Conservation (phyloP, 1,284 basidiomycete genomes). For the Pseudozyma thailandica region DNA sequence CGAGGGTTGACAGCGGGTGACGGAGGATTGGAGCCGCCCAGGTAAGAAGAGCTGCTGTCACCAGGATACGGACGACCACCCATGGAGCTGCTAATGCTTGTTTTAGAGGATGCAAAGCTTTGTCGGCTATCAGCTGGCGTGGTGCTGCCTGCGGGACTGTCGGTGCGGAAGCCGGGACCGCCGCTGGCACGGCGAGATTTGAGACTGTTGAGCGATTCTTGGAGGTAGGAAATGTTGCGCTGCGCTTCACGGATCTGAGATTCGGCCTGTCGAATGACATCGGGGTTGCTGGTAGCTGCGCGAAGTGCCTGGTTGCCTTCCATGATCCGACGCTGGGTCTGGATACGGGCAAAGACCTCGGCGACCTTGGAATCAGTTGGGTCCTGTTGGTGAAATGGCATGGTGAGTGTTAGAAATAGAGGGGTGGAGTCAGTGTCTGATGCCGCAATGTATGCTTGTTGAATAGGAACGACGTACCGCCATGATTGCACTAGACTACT, state of each 20-base stretch:
- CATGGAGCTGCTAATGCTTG: constrained; percentile 21
- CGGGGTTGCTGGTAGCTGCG: constrained; percentile 84
- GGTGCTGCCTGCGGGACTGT: constrained; percentile 39
- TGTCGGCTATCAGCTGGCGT: constrained; percentile 31
- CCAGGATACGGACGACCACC: constrained; percentile 39
- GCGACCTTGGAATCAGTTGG: constrained; percentile 83
- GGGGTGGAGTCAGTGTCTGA: background rate
- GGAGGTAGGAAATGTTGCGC: constrained; percentile 85
- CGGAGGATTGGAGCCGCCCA: constrained; percentile 29
- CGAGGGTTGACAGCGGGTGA: constrained; percentile 43
- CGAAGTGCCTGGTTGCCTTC: constrained; percentile 83
- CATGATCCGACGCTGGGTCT: constrained; percentile 90
- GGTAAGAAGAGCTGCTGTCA: constrained; percentile 53
- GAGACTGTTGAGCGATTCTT: constrained; percentile 84
- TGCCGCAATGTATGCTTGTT: background rate
- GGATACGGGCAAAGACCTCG: constrained; percentile 87
- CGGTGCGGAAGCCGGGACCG: constrained; percentile 39
- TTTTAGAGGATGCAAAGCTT: constrained; percentile 44
- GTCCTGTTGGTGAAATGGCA: constrained; percentile 28
- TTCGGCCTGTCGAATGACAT: constrained; percentile 79
- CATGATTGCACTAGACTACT: constrained; percentile 9
- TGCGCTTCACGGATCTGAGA: constrained; percentile 88
- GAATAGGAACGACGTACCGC: constrained; percentile 29
- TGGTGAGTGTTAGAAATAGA: background rate
- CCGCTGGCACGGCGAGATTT: constrained; percentile 74